Evolutionary conservation across 192 early-diverging fungal species (phyloP).

Genomic region (Coemansia sp.): DNA sequence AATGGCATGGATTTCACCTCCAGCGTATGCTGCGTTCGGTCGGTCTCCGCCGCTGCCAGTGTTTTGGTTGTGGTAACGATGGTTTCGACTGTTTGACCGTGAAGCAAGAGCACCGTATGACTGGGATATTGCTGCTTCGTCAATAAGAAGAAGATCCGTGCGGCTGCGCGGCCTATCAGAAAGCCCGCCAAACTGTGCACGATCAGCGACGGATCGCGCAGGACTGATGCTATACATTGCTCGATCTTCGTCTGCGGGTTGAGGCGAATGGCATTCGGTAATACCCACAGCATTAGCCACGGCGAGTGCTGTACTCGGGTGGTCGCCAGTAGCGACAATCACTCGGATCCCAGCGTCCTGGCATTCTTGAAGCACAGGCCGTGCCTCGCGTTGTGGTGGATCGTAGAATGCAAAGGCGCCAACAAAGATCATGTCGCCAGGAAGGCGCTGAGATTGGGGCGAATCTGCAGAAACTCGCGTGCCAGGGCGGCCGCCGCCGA

Average conservation of each 20-base stretch:
- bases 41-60: not conserved
- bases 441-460: constrained; percentile 5
- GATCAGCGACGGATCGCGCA: not conserved
- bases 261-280: constrained; percentile 17
- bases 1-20: constrained; percentile 31
- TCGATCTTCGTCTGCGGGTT: not conserved
- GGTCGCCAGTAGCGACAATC: constrained; percentile 49
- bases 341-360: constrained; percentile 51
- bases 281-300: constrained; percentile 46
- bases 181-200: not conserved
- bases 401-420: constrained; percentile 52
- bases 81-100: not conserved
- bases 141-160: not conserved
- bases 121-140: not conserved
- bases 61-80: not conserved
- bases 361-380: constrained; percentile 36
- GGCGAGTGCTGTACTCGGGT: constrained; percentile 39
- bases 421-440: constrained; percentile 39
- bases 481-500: not conserved
- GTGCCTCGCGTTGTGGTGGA: constrained; percentile 45
- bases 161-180: not conserved
- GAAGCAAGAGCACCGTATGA: constrained; percentile 6
- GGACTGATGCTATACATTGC: not conserved
- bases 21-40: not conserved
- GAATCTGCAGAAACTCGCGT: not conserved